Base-by-base conservation (phyloP, 805 yeast genomes). In the Priceomyces fermenticarens region DNA sequence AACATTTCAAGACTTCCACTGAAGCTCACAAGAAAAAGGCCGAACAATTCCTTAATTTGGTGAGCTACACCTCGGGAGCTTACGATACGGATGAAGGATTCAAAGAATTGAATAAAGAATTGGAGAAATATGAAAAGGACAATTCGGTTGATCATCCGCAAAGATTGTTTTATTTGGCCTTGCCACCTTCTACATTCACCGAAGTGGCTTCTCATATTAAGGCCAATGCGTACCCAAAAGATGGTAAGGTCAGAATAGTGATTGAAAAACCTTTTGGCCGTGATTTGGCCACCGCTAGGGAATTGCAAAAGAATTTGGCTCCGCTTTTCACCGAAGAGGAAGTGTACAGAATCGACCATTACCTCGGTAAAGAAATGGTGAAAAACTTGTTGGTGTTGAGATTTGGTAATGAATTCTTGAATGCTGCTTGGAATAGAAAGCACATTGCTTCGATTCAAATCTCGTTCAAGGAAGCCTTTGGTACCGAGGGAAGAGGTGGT, bases 401-500 rank as follows among this genome's bases (percentile, higher is more conserved):
- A 59, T 93, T 93, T 58, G 96, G 95, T 52, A 93, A 93, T 69
- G 83, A 83, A 59, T 79, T 91, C 63, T 73, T 93, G 58, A 78
- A 78, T 57, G 88, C 95, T n/a, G 78, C 85, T 41, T 93, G 97
- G 97, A 84, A 85, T 70, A 82, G 75, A 60, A 77, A 85, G 48
- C 84, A 78, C 64, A 81, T 93, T 57, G 75, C 80, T 47, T 78
- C 83, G 30, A 82, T 93, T 47, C 97, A 91, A 72, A 81, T 93
- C 52, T 78, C 91, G 10, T 91, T 93, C 75, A 93, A 93, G 72
- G 99, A 93, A 71, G 88, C 93, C n/a, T 93, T 93, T 55, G 99
- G 99, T 41, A 93, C 99, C 31, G 97, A 93, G 69, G 99, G 99
- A 42, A 81, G 99, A 62, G 99, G 99, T 53, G 99, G 99, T 30